A percentile compares a stretch with the other conserved stretches of the same genome.
phyloP scores from a whole-genome alignment of 805 yeast species.

The Wickerhamomyces canadensis region DNA sequence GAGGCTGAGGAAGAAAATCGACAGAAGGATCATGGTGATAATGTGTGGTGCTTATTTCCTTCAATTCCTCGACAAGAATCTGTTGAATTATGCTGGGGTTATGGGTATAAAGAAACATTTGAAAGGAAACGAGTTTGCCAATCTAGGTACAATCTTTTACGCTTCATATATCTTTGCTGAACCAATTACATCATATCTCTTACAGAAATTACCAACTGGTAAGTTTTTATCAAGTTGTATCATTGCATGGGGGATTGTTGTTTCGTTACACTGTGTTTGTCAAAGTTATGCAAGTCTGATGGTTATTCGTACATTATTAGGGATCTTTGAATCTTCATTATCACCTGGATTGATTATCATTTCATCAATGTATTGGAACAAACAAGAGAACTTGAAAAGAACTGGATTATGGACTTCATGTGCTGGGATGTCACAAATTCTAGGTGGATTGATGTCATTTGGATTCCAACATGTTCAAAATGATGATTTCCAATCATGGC shows the following conservation, averaged over 20 bases:
- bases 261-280: slow-evolving; percentile 48
- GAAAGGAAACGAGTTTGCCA: slow-evolving; percentile 42
- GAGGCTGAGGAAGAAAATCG: slow-evolving; percentile 34
- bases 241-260: slow-evolving; percentile 48
- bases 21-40: slow-evolving; percentile 40
- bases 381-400: slow-evolving; percentile 44
- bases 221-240: slow-evolving; percentile 44
- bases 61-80: slow-evolving; percentile 55
- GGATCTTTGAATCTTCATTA: slow-evolving; percentile 48
- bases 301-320: slow-evolving; percentile 49
- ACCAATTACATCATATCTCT: slow-evolving; percentile 40
- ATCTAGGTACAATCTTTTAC: slow-evolving; percentile 48
- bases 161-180: slow-evolving; percentile 50
- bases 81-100: slow-evolving; percentile 56
- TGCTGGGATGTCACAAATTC: slow-evolving; percentile 44
- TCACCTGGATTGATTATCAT: slow-evolving; percentile 53
- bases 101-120: slow-evolving; percentile 54
- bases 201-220: slow-evolving; percentile 50
- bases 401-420: slow-evolving; percentile 55
- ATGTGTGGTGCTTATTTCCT: slow-evolving; percentile 49
- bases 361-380: slow-evolving; percentile 59
- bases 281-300: slow-evolving; percentile 46
- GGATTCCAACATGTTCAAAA: slow-evolving; percentile 47
- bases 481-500: slow-evolving; percentile 47
- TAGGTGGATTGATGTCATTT: slow-evolving; percentile 43